Base-by-base conservation (phyloP, 768 basidiomycete species). In the Panus rudis region DNA sequence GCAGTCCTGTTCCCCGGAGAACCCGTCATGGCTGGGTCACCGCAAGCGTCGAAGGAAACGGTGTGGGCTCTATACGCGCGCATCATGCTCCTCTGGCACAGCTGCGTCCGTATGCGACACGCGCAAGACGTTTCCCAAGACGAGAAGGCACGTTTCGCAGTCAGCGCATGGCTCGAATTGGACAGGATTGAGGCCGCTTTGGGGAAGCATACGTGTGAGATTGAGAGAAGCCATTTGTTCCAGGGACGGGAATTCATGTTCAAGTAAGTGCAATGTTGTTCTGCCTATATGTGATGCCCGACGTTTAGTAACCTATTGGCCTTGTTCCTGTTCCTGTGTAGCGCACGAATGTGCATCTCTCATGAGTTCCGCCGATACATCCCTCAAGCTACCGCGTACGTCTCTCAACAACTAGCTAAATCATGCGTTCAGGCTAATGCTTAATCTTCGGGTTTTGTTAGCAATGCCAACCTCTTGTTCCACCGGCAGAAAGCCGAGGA, bases 1-100 rank as follows among this genome's bases (percentile, higher is more conserved):
- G 74, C 77, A 1, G 58, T 87, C n/a, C 63, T 88, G 17, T 87
- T 88, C 58, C 79, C 83, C 6, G 84, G 82, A n/a, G 84, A 87
- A 61, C 70, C 75, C 11, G 61, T 78, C 59, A 3, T 62, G 61
- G 22, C 68, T 63, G 8, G 65, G 22, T 65, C 10, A 31, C 53
- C 17, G 43, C 61, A 16, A 33, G 57, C 17, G 51, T 45, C 47
- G 20, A 86, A 83, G 58, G 75, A 84, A 42, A 79, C 79, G 4
- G 67, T 87, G 17, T 88, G 81, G 84, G 82, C 81, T n/a, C 63
- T 87, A 40, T 75, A 81, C 54, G 75, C 81, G 52, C 77, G 82
- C 35, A 68, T 74, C 6, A 79, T 81, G 63, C 63, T 88, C 17
- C 63, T 87, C 26, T 89, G 85, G 84, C 76, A 83, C 58, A 72